Evolutionary conservation across 805 yeast genomes (phyloP).

Genomic region (Saturnispora galanensis): DNA sequence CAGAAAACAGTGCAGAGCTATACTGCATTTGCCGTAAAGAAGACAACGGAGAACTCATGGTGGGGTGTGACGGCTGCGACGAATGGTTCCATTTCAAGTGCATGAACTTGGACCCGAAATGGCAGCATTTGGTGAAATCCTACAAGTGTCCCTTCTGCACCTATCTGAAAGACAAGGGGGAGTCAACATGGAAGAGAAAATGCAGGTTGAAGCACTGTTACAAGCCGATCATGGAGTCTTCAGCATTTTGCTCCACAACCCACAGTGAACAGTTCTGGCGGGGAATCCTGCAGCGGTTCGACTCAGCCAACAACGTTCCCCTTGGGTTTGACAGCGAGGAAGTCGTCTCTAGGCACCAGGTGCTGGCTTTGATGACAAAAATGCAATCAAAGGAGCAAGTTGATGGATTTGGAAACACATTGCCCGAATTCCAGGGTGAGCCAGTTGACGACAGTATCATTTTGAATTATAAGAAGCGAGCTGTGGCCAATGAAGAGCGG

Average conservation of each 20-base stretch:
- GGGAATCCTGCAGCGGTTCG: slow-evolving; percentile 18
- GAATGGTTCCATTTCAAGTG: slow-evolving; percentile 91
- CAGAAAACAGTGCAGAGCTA: slow-evolving; percentile 41
- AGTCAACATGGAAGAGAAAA: slow-evolving; percentile 63
- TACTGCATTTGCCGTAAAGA: slow-evolving; percentile 73
- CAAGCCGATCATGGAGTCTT: slow-evolving; percentile 37
- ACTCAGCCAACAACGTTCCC: slow-evolving; percentile 2
- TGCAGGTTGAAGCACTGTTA: slow-evolving; percentile 56
- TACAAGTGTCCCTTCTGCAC: slow-evolving; percentile 72
- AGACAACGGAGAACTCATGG: slow-evolving; percentile 77
- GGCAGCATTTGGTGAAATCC: slow-evolving; percentile 46
- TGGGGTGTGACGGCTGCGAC: slow-evolving; percentile 91
- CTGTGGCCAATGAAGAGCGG: background rate
- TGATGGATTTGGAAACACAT: slow-evolving; percentile 25
- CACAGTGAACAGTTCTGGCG: slow-evolving; percentile 51
- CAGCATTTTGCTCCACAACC: slow-evolving; percentile 67
- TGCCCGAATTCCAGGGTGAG: slow-evolving; percentile 30
- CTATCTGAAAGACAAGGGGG: slow-evolving; percentile 34
- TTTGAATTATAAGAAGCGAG: background rate
- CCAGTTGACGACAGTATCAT: background rate
- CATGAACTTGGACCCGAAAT: slow-evolving; percentile 44
- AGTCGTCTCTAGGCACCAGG: background rate
- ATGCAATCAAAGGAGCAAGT: slow-evolving; percentile 17
- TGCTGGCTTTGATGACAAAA: slow-evolving; percentile 10
- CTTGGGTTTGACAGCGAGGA: slow-evolving; percentile 10